Evolutionary conservation across 202 grass and related monocot genomes (phyloP).

Genomic region (Dendrocalamus latiflorus): DNA sequence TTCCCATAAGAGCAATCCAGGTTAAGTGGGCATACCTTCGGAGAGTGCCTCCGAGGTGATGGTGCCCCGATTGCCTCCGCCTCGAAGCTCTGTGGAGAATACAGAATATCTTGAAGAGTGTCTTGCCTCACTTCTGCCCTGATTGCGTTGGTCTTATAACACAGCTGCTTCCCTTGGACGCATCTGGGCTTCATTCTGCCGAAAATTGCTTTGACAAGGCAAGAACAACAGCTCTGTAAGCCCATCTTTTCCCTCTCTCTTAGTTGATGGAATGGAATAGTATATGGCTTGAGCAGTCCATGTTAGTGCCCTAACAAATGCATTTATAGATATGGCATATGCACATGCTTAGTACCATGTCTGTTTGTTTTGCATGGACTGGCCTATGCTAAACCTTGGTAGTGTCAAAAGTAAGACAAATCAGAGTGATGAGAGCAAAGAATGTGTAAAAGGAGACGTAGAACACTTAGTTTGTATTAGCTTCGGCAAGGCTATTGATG

Average conservation of each 20-base stretch:
- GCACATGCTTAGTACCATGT: conserved; percentile 8
- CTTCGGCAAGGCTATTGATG: neutral
- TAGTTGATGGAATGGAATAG: neutral
- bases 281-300: conserved; percentile 23
- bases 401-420: conserved; percentile 38
- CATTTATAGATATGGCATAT: conserved; percentile 29
- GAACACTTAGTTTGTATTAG: conserved; percentile 23
- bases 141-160: neutral
- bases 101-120: conserved; percentile 47
- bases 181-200: conserved; percentile 30
- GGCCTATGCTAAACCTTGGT: conserved; percentile 24
- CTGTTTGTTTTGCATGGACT: neutral
- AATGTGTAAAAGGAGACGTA: neutral
- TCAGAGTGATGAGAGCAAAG: conserved; percentile 30
- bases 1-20: conserved; percentile 8
- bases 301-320: neutral
- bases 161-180: neutral
- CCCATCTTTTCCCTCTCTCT: conserved; percentile 21
- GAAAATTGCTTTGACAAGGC: conserved; percentile 28
- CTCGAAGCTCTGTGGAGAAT: conserved; percentile 29
- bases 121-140: conserved; percentile 17
- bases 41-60: conserved; percentile 45
- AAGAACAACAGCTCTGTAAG: conserved; percentile 16
- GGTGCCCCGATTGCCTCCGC: conserved; percentile 3
- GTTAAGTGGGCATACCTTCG: conserved; percentile 46